Percentiles rank a stretch among this genome's conserved stretches.
These are phyloP conservation scores for Tuber aestivum DNA, from an alignment of 495 filamentous ascomycete genomes.

Conservation along the genomic window DNA sequence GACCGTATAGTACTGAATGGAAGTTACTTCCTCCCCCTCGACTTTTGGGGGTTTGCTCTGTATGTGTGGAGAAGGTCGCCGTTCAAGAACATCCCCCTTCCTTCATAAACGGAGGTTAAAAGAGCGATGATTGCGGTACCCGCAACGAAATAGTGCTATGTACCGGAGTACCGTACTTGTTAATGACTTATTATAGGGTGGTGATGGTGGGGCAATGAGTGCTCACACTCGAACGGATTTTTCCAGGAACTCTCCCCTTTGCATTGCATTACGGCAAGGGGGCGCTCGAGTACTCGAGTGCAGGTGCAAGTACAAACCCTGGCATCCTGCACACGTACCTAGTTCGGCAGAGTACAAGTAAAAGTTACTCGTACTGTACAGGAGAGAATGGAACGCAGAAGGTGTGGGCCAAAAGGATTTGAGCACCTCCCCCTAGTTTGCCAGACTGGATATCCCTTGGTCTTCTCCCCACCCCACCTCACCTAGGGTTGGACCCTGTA, in stretches of 20 bases:
- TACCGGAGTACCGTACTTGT: not conserved
- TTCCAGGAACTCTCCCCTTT: not conserved
- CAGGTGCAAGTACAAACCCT: not conserved
- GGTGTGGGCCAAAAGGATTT: not conserved
- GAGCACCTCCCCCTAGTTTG: not conserved
- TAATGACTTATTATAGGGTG: not conserved
- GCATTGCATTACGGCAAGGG: not conserved
- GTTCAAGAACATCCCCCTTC: not conserved
- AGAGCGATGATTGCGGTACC: not conserved
- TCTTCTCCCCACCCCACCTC: not conserved
- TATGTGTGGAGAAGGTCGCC: not conserved
- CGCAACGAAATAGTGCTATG: not conserved
- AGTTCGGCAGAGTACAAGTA: not conserved
- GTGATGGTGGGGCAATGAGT: not conserved
- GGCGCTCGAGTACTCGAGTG: too few relatives aligned
- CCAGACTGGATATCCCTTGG: not conserved
- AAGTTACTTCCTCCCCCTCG: not conserved
- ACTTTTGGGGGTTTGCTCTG: not conserved
- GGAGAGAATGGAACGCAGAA: not conserved
- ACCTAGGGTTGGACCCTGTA: not conserved
- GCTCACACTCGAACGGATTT: not conserved
- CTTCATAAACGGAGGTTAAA: not conserved
- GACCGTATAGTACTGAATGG: not conserved
- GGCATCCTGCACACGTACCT: not conserved
- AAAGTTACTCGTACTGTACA: too few relatives aligned